Base-by-base conservation (phyloP, 768 basidiomycete species). In the Heimioporus sp. region DNA sequence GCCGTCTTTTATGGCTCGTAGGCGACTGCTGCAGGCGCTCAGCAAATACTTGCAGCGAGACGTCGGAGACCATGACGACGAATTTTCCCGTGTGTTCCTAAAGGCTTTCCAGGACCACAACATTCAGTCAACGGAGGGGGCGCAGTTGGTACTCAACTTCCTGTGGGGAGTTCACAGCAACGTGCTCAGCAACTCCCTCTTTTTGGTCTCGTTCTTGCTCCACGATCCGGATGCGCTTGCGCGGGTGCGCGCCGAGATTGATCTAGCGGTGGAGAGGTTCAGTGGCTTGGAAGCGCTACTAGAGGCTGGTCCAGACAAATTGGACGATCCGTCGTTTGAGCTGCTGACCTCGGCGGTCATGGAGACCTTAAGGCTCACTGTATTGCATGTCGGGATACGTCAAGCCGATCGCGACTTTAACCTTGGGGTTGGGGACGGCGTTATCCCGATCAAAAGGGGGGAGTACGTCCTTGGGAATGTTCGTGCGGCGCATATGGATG, bases 231-330 rank as follows among this genome's bases (percentile, higher is more conserved):
- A 66, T n/a, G 73, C 68, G 1, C 67, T 80, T 64, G 68, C 71
- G 28, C 75, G 72, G 46, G 70, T 81, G 6, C 75, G 76, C 2
- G 64, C 67, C 5, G 78, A 83, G 52, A 64, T 82, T 12, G 80
- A 82, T 36, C 19, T 15, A 7, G 60, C 55, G 1, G 46, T 65
- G 7, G 24, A 51, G 28, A 56, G 32, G 10, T 60, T 46, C 1
- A 49, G 60, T 2, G 37, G 31, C 40, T 42, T 65, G 42, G 57
- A 57, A 17, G 24, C 20, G 12, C 43, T 65, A 2, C 47, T 65
- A 0, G 49, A 43, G 6, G 54, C 50, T 2, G 53, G 24, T 36
- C 60, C 60, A 0, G 49, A 52, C 6, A 21, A 42, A 19, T 10
- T 66, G 49, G 63, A 63, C 10, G 48, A 60, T 34, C 46, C 58